Percentiles rank a stretch among this genome's conserved stretches.
Evolutionary conservation across 2,329 filamentous ascomycete species (phyloP).

Genomic region (Aspergillus latus): DNA sequence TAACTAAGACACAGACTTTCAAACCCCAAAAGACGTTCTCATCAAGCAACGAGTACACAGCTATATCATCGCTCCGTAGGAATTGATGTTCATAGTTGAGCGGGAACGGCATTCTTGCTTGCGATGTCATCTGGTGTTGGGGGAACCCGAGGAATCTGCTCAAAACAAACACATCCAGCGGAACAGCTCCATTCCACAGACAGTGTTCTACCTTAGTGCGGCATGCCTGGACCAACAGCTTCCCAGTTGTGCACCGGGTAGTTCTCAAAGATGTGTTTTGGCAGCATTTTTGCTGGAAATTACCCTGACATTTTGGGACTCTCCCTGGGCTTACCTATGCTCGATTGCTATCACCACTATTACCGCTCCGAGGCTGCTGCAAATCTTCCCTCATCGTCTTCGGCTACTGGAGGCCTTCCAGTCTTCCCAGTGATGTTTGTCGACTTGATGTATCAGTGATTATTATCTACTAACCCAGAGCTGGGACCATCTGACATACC

Average conservation of each 20-base stretch:
- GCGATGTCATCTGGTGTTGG: conserved; percentile 13
- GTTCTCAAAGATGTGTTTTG: conserved; percentile 13
- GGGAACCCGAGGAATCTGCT: conserved; percentile 21
- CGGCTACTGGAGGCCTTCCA: background rate
- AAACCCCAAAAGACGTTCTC: no score
- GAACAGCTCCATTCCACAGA: conserved; percentile 21
- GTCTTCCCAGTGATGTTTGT: background rate
- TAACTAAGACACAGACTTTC: no score
- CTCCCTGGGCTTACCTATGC: conserved; percentile 10
- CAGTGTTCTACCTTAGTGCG: conserved; percentile 11
- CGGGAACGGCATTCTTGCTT: conserved; percentile 17
- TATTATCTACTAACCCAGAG: conserved; percentile 2
- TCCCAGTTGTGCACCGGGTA: conserved; percentile 6
- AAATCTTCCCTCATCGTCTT: background rate
- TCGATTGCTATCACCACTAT: conserved; percentile 8
- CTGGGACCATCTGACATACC: background rate
- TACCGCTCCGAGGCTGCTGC: background rate
- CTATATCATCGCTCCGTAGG: background rate
- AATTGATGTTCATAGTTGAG: conserved; percentile 13
- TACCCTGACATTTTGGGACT: conserved; percentile 8
- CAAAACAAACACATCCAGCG: conserved; percentile 21
- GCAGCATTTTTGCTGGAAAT: conserved; percentile 17
- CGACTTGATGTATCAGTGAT: background rate
- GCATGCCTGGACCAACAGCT: conserved; percentile 14
- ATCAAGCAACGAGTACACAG: no score